Percentiles rank a stretch among this genome's conserved stretches.
Evolutionary conservation across 2,329 filamentous ascomycete genomes (phyloP).

Genomic region (Aspergillus neotritici): DNA sequence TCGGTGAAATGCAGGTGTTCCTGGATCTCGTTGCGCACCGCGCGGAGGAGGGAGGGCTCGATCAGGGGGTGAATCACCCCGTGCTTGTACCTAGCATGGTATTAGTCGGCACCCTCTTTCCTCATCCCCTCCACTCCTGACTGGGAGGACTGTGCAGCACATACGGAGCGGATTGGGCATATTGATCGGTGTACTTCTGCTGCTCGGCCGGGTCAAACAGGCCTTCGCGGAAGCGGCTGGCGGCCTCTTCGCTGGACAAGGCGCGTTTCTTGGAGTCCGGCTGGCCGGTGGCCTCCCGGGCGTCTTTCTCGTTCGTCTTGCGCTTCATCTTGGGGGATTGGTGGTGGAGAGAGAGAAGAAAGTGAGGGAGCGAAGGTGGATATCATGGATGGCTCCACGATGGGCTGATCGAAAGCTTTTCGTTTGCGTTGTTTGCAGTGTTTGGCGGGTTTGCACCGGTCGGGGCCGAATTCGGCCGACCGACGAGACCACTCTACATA

Average conservation of each 20-base stretch:
- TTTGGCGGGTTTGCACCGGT: too few relatives aligned
- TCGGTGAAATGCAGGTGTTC: conserved; percentile 91
- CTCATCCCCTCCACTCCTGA: neutral
- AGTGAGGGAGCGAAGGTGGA: too few relatives aligned
- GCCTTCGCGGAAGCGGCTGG: conserved; percentile 39
- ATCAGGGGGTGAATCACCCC: conserved; percentile 80
- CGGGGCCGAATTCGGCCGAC: too few relatives aligned
- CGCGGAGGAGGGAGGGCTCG: conserved; percentile 72
- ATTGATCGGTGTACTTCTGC: conserved; percentile 40
- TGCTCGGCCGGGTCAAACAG: conserved; percentile 39
- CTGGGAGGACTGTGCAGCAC: conserved; percentile 11
- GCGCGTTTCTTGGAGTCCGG: conserved; percentile 36
- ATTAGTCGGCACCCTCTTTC: conserved; percentile 3
- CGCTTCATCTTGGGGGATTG: conserved; percentile 38
- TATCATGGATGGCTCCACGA: too few relatives aligned
- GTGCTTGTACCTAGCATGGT: conserved; percentile 67
- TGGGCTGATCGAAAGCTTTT: too few relatives aligned
- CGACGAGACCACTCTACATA: too few relatives aligned
- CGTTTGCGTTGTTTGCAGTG: too few relatives aligned
- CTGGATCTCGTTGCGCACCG: conserved; percentile 82
- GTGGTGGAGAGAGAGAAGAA: too few relatives aligned
- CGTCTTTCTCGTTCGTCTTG: conserved; percentile 33
- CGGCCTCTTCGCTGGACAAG: conserved; percentile 34
- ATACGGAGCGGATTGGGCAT: conserved; percentile 40
- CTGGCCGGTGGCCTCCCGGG: conserved; percentile 25